phyloP scores from a whole-genome alignment of 305 asterid species.

The Fraxinus greggii region DNA sequence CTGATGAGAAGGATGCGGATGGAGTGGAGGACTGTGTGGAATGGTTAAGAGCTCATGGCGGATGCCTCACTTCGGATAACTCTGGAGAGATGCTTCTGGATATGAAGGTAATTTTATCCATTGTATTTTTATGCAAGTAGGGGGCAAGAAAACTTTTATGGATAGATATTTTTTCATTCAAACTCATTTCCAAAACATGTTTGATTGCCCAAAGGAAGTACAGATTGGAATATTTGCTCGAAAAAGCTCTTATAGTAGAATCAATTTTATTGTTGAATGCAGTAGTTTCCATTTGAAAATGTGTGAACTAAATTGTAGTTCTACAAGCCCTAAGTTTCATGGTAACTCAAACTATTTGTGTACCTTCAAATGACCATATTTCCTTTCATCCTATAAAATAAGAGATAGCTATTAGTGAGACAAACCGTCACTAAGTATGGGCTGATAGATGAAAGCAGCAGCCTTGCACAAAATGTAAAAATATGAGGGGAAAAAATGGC shows the following conservation, averaged over 20 bases:
- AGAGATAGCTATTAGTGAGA: background rate
- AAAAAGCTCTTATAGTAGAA: background rate
- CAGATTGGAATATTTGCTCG: background rate
- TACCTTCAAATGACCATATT: background rate
- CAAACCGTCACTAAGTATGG: background rate
- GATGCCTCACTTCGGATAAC: constrained; percentile 63
- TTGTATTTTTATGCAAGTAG: background rate
- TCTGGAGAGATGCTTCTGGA: constrained; percentile 78
- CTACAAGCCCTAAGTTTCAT: background rate
- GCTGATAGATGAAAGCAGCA: background rate
- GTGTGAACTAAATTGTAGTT: background rate
- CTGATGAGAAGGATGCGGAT: constrained; percentile 61
- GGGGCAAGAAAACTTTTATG: background rate
- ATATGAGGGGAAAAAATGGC: background rate
- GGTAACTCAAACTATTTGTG: background rate
- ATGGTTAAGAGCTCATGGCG: constrained; percentile 97
- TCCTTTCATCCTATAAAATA: background rate
- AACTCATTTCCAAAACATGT: background rate
- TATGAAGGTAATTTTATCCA: constrained; percentile 55
- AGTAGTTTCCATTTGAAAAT: background rate
- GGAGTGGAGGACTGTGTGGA: constrained; percentile 85
- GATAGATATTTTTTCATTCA: background rate
- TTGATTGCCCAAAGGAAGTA: constrained; percentile 4
- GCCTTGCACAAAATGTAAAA: background rate
- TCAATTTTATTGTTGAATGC: background rate